Percentiles rank a stretch among this genome's conserved stretches.
Evolutionary conservation across 768 basidiomycete species (phyloP).

Genomic region (Podaxis sp.): DNA sequence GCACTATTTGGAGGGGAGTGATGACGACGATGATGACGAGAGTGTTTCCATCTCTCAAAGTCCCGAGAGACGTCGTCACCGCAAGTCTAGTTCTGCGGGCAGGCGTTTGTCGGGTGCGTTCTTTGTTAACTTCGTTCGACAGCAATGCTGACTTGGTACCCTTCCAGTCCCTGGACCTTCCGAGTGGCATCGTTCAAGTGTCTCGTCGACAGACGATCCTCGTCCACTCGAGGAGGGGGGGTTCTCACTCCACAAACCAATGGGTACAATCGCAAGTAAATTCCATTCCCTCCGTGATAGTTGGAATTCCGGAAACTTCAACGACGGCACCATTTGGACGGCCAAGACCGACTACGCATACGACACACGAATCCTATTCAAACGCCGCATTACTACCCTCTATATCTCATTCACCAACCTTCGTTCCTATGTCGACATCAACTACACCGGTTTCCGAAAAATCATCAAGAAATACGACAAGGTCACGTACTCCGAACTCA

Average conservation of each 20-base stretch:
- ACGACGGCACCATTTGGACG: conserved; percentile 65
- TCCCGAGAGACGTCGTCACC: conserved; percentile 33
- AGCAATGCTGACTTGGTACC: not conserved
- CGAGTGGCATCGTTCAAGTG: conserved; percentile 15
- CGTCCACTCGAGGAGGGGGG: conserved; percentile 35
- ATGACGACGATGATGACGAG: conserved; percentile 46
- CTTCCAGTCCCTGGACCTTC: not conserved
- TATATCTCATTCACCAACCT: conserved; percentile 76
- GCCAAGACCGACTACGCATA: conserved; percentile 75
- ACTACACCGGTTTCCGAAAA: conserved; percentile 91
- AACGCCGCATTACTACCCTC: conserved; percentile 79
- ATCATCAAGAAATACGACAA: conserved; percentile 99
- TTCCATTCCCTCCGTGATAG: conserved; percentile 51
- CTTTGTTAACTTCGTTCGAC: not conserved
- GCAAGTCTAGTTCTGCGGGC: conserved; percentile 26
- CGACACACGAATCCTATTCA: conserved; percentile 82
- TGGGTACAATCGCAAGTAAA: conserved; percentile 41
- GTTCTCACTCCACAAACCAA: conserved; percentile 11
- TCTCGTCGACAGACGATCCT: conserved; percentile 24
- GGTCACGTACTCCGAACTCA: conserved; percentile 77
- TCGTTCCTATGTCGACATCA: conserved; percentile 85
- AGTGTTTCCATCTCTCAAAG: conserved; percentile 30
- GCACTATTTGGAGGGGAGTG: conserved; percentile 56
- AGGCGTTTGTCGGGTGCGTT: conserved; percentile 16
- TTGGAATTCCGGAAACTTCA: conserved; percentile 31